Evolutionary conservation across 2,329 filamentous ascomycete genomes (phyloP), one percentile per base, ranked within the genome.

Genomic region (Ceratocystis cacaofunesta): DNA sequence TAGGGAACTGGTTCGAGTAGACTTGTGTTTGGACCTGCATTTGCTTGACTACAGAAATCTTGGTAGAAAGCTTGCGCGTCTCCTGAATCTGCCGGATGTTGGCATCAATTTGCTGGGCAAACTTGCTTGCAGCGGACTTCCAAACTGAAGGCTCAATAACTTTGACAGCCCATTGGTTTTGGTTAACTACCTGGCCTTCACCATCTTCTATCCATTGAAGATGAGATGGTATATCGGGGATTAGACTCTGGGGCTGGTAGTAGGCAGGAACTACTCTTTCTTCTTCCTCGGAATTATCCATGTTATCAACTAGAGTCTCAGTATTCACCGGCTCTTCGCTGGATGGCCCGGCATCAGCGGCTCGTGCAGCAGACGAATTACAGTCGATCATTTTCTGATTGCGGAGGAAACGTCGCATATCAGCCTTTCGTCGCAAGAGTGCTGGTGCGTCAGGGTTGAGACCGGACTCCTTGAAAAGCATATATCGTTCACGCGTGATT

Each of bases 11-110:
- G 72, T 99, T 99, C 72, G 92, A 89, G 73, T 99, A 99, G 73
- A 90, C 89, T 82, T 96, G 94, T 63, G 91, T 90, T 74, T 99
- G 94, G 64, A 97, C 85, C 76, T 99, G 94, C 94, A 99, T 99
- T 77, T 99, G 94, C 78, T 97, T 99, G 73, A 99, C 94, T 68
- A 99, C 90, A 61, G 90, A 87, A 73, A 99, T 96, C 76, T 97
- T 99, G 10, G 91, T 91, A 71, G 91, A 95, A 36, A 99, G 82
- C 73, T 96, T 97, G 70, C 94, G 83, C 0, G 94, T 99, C 72
- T 97, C 92, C 74, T 99, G 94, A 81, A 99, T 92, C 73, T 96
- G 92, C 68, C 85, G 85, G 75, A 97, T 90, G 71, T 99, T 99
- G 65, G 85, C 84, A 70, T 96, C 90, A 75, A 99, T 87, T 73